Base-by-base conservation (phyloP, 1,284 basidiomycete species). In the Ustilago shanxiensis region DNA sequence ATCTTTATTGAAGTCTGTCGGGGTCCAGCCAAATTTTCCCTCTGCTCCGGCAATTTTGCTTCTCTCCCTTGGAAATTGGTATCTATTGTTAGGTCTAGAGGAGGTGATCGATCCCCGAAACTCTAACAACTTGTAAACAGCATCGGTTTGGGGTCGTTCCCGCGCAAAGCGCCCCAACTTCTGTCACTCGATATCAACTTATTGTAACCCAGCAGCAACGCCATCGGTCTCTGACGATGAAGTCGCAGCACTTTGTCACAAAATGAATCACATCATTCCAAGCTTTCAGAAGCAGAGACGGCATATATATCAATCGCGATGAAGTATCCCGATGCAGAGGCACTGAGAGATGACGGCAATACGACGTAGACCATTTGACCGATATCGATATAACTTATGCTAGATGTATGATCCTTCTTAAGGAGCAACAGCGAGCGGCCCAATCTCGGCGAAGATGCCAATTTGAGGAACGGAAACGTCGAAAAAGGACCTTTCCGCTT, bases 361-460 rank as follows among this genome's bases (percentile, higher is more conserved):
- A n/a, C n/a, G n/a, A n/a, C n/a, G n/a, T n/a, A n/a, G n/a, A n/a
- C 13, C 35, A 37, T 47, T 37, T 57, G 56, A 39, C 29, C 52
- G 51, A 66, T 60, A 66, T 66, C 64, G 64, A 66, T 66, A 33
- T 37, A 35, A 10, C 39, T 13, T 20, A 6, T n/a, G n/a, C n/a
- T n/a, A n/a, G n/a, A n/a, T n/a, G n/a, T n/a, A n/a, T n/a, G n/a
- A n/a, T n/a, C n/a, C n/a, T n/a, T n/a, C 44, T 47, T 7, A 26
- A 14, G 44, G 44, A 41, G n/a, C n/a, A n/a, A 41, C 13, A 14
- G 45, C 6, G 22, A 18, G 51, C 63, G 63, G 63, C 39, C 41
- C 56, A 54, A 54, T 24, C 49, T 66, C 63, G 63, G 63, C 63
- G 63, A 65, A 58, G 47, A 29, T 1, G 22, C 9, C 6, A 18